Base-by-base conservation (phyloP, 495 filamentous ascomycete genomes). In the Hyaloscypha variabilis region DNA sequence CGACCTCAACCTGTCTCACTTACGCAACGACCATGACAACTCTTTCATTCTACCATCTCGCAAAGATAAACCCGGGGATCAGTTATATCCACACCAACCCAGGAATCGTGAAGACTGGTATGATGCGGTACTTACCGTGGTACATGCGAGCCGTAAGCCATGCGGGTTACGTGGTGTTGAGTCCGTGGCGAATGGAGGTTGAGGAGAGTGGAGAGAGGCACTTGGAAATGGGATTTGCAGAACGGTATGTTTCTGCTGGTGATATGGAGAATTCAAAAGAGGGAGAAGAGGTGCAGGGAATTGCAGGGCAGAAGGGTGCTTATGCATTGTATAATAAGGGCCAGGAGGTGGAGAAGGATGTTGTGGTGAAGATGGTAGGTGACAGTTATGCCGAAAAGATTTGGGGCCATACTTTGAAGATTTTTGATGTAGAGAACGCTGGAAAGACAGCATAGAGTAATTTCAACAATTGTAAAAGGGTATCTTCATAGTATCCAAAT, bases 121-220 rank as follows among this genome's bases (percentile, higher is more conserved):
- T 24, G 17, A 29, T 29, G 51, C 21, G 51, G 5, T 54, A 54
- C 14, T 54, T 54, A 23, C 51, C 11, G 26, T 54, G 51, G 51
- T 54, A 54, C n/a, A 54, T 54, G 51, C 6, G 26, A 24, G 8
- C n/a, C 5, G 51, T 54, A 23, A 54, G 51, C 26, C 23, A 24
- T 24, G 26, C 51, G 11, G 51, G 51, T 24, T 54, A 54, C 26
- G 8, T 23, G 23, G 51, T 54, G n/a, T 26, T 54, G 51, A 54
- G 8, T 11, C 8, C 51, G 51, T 54, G 51, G 4, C 51, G 3
- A 3, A 54, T 13, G 51, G 51, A 54, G 8, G 51, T 54, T 24
- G 51, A 54, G 14, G n/a, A 54, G 21, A 54, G 23, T 54, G 51
- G 51, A 4, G 51, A 54, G 19, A 54, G 51, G 26, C 51, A 54